Conservation (phyloP, 176 grass and related monocot genomes). For the Oryza rufipogon region DNA sequence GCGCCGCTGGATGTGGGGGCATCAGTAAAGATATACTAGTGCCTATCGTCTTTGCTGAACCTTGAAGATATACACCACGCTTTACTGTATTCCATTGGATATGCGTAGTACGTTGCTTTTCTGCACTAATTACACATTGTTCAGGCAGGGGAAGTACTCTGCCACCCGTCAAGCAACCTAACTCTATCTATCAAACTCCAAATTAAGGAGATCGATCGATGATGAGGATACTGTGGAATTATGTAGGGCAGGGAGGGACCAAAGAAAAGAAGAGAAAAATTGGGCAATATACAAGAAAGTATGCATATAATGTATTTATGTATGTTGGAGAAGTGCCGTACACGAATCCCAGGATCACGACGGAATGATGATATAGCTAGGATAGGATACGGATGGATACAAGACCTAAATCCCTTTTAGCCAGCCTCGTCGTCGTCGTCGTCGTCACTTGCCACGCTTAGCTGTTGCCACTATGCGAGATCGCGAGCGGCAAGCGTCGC, state of each 20-base stretch:
- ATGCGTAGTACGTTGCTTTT: neutral
- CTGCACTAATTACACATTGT: neutral
- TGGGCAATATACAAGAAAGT: neutral
- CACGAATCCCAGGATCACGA: conserved; percentile 3
- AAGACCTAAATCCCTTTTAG: neutral
- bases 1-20: neutral
- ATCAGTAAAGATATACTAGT: neutral
- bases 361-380: neutral
- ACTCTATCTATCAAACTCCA: neutral
- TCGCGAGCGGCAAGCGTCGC: neutral
- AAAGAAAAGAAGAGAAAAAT: neutral
- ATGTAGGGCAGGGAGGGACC: neutral
- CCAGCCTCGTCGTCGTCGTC: neutral
- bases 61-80: neutral
- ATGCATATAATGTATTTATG: neutral
- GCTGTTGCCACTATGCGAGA: neutral
- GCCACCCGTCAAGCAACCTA: conserved; percentile 20
- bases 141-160: too few relatives aligned
- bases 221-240: neutral
- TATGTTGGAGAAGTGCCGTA: conserved; percentile 6
- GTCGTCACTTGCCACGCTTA: neutral
- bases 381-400: neutral
- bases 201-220: neutral
- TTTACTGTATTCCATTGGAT: neutral
- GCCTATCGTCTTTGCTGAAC: neutral